Conservation (phyloP, 2,329 filamentous ascomycete genomes). For the Colletotrichum kahawae region DNA sequence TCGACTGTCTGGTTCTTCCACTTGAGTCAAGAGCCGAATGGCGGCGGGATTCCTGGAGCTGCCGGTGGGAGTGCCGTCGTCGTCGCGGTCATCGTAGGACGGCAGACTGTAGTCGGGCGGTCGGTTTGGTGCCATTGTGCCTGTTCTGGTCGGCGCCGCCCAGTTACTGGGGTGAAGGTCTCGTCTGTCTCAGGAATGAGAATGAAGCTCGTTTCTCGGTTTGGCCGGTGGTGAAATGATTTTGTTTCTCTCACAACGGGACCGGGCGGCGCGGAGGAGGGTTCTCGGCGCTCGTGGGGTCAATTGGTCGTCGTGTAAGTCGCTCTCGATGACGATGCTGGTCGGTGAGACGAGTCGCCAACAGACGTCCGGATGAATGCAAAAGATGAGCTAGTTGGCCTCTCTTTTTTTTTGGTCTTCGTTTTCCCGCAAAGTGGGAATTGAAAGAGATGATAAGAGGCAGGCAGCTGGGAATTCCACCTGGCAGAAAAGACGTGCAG, state of each 20-base stretch:
- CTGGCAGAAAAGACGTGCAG: background rate
- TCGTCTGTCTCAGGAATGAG: background rate
- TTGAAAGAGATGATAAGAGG: background rate
- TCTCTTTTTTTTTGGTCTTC: background rate
- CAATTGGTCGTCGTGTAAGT: background rate
- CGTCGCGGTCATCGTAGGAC: conserved; percentile 60
- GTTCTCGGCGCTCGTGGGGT: background rate
- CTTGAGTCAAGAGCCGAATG: conserved; percentile 66
- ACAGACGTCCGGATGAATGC: background rate
- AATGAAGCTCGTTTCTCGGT: background rate
- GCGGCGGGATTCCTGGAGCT: conserved; percentile 52
- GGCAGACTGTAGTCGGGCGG: conserved; percentile 64
- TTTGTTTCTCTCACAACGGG: conserved; percentile 1
- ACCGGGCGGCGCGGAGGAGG: conserved; percentile 7
- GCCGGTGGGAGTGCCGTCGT: conserved; percentile 48
- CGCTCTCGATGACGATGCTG: background rate
- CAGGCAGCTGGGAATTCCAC: background rate
- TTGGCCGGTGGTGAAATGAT: background rate
- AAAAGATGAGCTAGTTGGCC: background rate
- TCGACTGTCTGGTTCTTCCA: conserved; percentile 59
- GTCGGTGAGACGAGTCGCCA: background rate
- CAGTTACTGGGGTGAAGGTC: conserved; percentile 12
- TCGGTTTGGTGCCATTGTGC: conserved; percentile 54
- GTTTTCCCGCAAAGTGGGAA: background rate
- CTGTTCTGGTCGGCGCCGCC: background rate